Conservation (phyloP, 345 rosid species). For the Lepidium africanum region DNA sequence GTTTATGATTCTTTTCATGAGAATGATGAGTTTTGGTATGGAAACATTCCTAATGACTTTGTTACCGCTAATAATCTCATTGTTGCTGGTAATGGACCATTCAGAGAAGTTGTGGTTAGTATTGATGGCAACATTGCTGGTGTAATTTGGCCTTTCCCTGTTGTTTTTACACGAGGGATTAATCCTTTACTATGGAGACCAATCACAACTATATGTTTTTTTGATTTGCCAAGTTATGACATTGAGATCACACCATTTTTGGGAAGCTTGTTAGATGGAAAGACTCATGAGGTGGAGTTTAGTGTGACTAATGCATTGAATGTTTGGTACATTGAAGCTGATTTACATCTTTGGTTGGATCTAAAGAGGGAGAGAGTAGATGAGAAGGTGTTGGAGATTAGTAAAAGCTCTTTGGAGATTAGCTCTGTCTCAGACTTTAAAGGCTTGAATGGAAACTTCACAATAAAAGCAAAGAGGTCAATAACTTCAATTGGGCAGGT, state of each 20-base stretch:
- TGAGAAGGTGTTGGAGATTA: constrained; percentile 49
- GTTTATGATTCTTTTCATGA: constrained; percentile 90
- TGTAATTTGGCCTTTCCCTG: constrained; percentile 86
- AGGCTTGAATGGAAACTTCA: constrained; percentile 53
- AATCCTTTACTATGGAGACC: constrained; percentile 90
- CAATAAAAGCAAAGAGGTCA: constrained; percentile 42
- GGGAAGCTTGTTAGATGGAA: constrained; percentile 62
- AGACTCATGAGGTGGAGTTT: constrained; percentile 50
- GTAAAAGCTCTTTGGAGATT: constrained; percentile 29
- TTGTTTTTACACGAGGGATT: constrained; percentile 74
- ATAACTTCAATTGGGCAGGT: constrained; percentile 55
- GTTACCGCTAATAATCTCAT: constrained; percentile 51
- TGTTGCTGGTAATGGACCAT: constrained; percentile 74
- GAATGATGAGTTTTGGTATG: constrained; percentile 87
- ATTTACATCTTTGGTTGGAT: constrained; percentile 87
- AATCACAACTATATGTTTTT: constrained; percentile 71
- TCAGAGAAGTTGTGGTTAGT: constrained; percentile 75
- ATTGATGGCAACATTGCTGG: constrained; percentile 64
- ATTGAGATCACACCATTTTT: constrained; percentile 72
- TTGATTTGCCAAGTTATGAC: constrained; percentile 80
- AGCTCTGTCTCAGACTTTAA: constrained; percentile 34
- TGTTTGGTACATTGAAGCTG: constrained; percentile 80
- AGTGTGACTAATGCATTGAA: constrained; percentile 73
- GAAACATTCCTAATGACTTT: constrained; percentile 60
- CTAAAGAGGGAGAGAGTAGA: constrained; percentile 33